Evolutionary conservation across 139 green algal species (phyloP).

Genomic region (Dunaliella sp.): DNA sequence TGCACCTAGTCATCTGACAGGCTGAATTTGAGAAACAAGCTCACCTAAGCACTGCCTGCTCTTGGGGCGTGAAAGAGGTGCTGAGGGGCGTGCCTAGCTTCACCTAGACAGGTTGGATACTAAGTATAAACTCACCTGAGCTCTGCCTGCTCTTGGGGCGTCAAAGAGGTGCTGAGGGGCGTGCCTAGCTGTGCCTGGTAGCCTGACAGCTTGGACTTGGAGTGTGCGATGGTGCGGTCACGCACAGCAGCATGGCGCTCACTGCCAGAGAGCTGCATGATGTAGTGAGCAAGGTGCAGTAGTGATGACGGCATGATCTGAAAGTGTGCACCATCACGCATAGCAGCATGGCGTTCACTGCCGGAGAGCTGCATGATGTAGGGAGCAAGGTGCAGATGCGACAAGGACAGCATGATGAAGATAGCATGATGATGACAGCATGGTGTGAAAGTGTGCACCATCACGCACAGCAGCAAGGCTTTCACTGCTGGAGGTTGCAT

Average conservation of each 20-base stretch:
- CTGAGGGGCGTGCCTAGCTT: conserved; percentile 67
- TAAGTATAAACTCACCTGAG: conserved; percentile 56
- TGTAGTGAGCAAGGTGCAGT: no score
- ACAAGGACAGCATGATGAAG: no score
- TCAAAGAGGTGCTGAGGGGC: conserved; percentile 59
- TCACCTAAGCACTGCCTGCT: conserved; percentile 68
- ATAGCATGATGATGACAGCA: no score
- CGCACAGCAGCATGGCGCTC: background rate
- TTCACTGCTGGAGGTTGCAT: background rate
- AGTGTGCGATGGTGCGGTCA: background rate
- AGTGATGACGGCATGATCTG: no score
- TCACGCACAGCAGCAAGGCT: background rate
- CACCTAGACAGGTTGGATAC: no score
- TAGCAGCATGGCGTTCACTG: background rate
- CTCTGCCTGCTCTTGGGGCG: conserved; percentile 60
- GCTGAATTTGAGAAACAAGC: conserved; percentile 29
- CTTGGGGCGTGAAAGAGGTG: conserved; percentile 54
- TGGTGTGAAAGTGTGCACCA: no score
- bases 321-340: background rate
- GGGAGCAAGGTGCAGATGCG: no score
- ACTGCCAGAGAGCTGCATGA: background rate
- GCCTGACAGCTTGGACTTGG: conserved; percentile 35
- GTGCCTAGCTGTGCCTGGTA: conserved; percentile 60
- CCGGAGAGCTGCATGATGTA: background rate
- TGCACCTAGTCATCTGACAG: conserved; percentile 45